phyloP scores from a whole-genome alignment of 2,329 filamentous ascomycete species.

The Keithomyces neogunnii region DNA sequence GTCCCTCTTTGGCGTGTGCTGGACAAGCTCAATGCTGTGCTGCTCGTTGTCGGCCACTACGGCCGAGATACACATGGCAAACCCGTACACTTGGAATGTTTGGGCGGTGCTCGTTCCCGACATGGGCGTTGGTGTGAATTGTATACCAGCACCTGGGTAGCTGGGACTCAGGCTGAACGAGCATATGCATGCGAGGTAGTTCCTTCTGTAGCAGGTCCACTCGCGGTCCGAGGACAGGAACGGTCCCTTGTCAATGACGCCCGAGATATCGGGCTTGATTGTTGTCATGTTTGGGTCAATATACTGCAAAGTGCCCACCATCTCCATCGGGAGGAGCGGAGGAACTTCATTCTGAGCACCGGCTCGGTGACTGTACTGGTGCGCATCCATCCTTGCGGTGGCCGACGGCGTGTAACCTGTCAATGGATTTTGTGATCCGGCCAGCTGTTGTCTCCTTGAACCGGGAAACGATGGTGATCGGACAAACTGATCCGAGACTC shows the following conservation, averaged over 20 bases:
- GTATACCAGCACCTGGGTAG: slow-evolving; percentile 35
- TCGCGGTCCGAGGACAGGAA: slow-evolving; percentile 65
- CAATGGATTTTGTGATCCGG: slow-evolving; percentile 42
- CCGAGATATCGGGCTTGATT: slow-evolving; percentile 65
- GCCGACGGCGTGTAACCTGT: slow-evolving; percentile 33
- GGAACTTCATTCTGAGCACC: slow-evolving; percentile 33
- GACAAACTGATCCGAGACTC: slow-evolving; percentile 38
- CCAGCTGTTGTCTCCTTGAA: slow-evolving; percentile 42
- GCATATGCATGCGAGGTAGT: slow-evolving; percentile 83
- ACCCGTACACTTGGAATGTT: slow-evolving; percentile 59
- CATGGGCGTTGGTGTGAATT: slow-evolving; percentile 33
- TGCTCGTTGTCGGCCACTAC: slow-evolving; percentile 68
- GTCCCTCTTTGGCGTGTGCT: slow-evolving; percentile 87
- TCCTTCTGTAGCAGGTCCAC: slow-evolving; percentile 88
- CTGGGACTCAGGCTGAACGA: slow-evolving; percentile 62
- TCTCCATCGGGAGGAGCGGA: slow-evolving; percentile 41
- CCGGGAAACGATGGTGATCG: slow-evolving; percentile 44
- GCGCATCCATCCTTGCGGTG: slow-evolving; percentile 39
- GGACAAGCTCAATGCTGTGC: slow-evolving; percentile 75
- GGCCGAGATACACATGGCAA: slow-evolving; percentile 79
- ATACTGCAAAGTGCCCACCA: slow-evolving; percentile 54
- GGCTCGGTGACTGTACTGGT: slow-evolving; percentile 26
- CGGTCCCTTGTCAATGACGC: slow-evolving; percentile 83
- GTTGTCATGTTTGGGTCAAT: slow-evolving; percentile 37
- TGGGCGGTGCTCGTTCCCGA: slow-evolving; percentile 20